Percentiles rank a stretch among this genome's conserved stretches.
Conservation (phyloP, 129 eudicot species). For the Erigeron canadensis region DNA sequence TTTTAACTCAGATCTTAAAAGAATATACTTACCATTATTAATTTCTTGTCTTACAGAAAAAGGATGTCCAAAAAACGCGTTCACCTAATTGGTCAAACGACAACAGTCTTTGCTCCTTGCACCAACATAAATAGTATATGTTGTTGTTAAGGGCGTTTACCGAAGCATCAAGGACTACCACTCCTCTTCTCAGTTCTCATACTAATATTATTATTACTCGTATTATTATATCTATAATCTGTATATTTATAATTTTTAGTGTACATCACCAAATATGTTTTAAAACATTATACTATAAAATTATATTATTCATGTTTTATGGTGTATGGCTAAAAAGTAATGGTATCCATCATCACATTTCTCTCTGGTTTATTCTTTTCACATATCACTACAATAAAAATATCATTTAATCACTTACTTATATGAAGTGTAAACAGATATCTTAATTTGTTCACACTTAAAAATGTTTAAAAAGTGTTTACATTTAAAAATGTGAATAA, state of each 20-base stretch:
- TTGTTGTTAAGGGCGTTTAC: slow-evolving; percentile 4
- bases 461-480: too few species aligned
- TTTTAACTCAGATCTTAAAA: neutral
- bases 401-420: too few species aligned
- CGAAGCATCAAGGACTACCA: slow-evolving; percentile 22
- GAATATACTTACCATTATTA: neutral
- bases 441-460: too few species aligned
- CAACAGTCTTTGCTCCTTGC: slow-evolving; percentile 1
- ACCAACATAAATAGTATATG: too few species aligned
- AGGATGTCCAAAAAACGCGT: slow-evolving; percentile 2
- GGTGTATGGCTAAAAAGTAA: too few species aligned
- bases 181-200: neutral
- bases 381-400: too few species aligned
- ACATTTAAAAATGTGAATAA: too few species aligned
- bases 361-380: too few species aligned
- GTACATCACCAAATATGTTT: neutral
- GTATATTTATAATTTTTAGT: neutral
- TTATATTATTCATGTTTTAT: too few species aligned
- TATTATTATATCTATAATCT: neutral
- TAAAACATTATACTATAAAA: too few species aligned
- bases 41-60: neutral
- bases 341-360: too few species aligned
- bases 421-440: too few species aligned
- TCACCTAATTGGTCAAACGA: slow-evolving; percentile 22
- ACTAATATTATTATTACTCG: neutral